Evolutionary conservation across 31 red algal species (phyloP).

Genomic region (Bonnemaisonia californica): DNA sequence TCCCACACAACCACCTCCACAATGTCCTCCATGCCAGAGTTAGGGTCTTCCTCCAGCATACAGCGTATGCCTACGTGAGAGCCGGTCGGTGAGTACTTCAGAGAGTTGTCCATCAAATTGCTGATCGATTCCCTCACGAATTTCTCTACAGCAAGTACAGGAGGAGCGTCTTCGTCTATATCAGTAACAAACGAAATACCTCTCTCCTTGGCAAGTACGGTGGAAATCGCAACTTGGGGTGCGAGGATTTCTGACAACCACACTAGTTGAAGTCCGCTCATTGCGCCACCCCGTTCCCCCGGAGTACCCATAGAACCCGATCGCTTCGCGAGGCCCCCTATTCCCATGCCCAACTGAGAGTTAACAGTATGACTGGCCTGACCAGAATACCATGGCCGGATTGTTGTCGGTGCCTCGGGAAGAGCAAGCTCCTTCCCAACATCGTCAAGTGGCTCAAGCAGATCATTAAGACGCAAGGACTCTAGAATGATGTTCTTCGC

Average conservation of each 20-base stretch:
- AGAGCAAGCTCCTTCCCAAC: constrained; percentile 26
- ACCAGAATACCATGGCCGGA: not conserved
- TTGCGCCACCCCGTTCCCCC: not conserved
- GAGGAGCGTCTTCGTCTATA: constrained; percentile 76
- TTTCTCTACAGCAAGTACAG: constrained; percentile 51
- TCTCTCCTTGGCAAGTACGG: constrained; percentile 23
- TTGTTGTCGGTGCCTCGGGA: constrained; percentile 11
- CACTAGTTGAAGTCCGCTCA: constrained; percentile 25
- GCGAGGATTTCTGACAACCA: constrained; percentile 67
- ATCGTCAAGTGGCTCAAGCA: constrained; percentile 74
- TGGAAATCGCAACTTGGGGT: constrained; percentile 22
- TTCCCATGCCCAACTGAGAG: not conserved
- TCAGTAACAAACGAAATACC: constrained; percentile 22
- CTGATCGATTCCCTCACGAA: constrained; percentile 60
- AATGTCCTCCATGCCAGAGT: not conserved
- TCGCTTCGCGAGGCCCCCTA: not conserved
- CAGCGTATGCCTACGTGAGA: constrained; percentile 24
- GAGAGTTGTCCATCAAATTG: constrained; percentile 75
- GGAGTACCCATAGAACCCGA: not conserved
- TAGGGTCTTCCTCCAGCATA: not conserved
- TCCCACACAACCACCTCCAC: constrained; percentile 55
- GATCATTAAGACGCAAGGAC: constrained; percentile 66
- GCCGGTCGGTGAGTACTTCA: constrained; percentile 78
- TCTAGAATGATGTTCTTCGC: constrained; percentile 71
- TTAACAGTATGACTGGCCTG: not conserved